Conservation (phyloP, 352 stramenopile genomes). For the Proteromonas lacertae region DNA sequence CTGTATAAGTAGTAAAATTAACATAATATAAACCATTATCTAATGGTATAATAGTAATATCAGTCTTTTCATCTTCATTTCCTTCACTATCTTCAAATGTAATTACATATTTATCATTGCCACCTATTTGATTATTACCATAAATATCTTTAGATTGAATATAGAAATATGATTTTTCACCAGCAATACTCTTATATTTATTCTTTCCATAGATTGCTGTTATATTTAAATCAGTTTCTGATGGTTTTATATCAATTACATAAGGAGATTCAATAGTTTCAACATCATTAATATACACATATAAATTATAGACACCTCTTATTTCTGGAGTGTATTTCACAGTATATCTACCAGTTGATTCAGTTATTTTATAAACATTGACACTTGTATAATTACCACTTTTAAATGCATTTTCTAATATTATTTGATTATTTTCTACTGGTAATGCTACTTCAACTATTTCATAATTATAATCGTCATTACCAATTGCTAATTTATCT, state of each 20-base stretch:
- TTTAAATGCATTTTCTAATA: background rate
- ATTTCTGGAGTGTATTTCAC: conserved; percentile 44
- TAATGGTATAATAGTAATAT: conserved; percentile 19
- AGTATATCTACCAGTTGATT: conserved; percentile 24
- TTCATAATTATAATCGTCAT: no score
- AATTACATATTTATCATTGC: conserved; percentile 33
- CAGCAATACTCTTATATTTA: conserved; percentile 52
- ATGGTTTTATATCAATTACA: no score
- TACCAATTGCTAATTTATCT: no score
- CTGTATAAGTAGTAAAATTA: conserved; percentile 55
- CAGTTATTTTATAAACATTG: background rate
- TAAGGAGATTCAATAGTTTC: no score
- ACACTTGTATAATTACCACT: background rate
- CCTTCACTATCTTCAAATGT: conserved; percentile 28
- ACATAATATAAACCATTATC: conserved; percentile 42
- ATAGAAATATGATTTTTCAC: conserved; percentile 54
- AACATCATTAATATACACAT: background rate
- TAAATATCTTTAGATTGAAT: conserved; percentile 73
- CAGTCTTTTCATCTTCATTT: conserved; percentile 23
- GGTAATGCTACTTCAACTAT: no score
- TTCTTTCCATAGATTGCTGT: conserved; percentile 28
- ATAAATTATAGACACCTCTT: conserved; percentile 37
- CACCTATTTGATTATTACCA: conserved; percentile 28
- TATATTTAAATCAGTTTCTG: no score
- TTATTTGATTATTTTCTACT: no score